Evolutionary conservation across 306 rosid species (phyloP), one percentile per base, ranked within the genome.

Genomic region (Sesbania bispinosa): DNA sequence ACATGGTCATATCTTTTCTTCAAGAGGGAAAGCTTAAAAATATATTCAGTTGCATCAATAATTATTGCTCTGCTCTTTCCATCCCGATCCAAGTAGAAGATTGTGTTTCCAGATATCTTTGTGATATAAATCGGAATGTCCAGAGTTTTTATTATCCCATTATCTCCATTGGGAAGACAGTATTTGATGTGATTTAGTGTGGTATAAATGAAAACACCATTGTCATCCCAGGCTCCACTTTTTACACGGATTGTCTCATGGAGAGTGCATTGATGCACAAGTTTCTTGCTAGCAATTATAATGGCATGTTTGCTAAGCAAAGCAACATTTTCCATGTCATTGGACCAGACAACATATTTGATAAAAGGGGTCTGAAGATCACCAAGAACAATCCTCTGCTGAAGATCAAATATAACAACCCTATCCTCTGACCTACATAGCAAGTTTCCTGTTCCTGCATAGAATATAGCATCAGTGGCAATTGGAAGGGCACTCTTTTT

Each of bases 161-260:
- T 87, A 74, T 93, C 98, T 30, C 98, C 98, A 78, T 88, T 93
- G 30, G 98, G 90, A 14, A 93, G 90, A 69, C 97, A 93, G 66
- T 93, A 93, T 50, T 93, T 93, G 10, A 93, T 85, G 81, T 93
- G 98, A 72, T 93, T 93, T 42, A 93, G 79, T 16, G 98, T 93
- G 0, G 98, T 87, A 69, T 93, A 93, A 45, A 93, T 93, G 78
- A 93, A 90, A 62, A 93, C 96, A 10, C 97, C 97, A 14, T 88
- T 93, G 80, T 87, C 97, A 81, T 93, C 98, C 98, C 98, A 93
- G 20, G 85, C 93, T 72, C 98, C 98, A 76, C 97, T 93, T 76
- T 93, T 93, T 14, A 93, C 96, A 55, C 98, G 98, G 66, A 93
- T 93, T 33, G 98, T 90, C 81, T 93, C 98, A 51, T 93, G 98